phyloP scores from a whole-genome alignment of 257 asterid species.

The Nicotiana sylvestris region DNA sequence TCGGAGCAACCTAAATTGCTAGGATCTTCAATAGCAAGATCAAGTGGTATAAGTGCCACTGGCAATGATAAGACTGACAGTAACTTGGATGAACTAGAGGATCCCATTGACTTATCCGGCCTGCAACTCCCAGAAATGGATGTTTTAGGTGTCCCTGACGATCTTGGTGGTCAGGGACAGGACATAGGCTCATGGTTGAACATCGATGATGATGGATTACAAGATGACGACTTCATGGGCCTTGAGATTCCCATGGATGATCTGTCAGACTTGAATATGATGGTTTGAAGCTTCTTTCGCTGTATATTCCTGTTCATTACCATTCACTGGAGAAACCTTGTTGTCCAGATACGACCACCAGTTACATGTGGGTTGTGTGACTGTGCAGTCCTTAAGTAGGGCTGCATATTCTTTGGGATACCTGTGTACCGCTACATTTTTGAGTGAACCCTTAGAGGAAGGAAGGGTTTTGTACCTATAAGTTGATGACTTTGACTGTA shows the following conservation, averaged over 20 bases:
- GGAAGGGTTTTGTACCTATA: constrained; percentile 36
- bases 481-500: constrained; percentile 60
- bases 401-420: constrained; percentile 53
- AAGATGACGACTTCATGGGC: constrained; percentile 71
- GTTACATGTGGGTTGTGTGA: constrained; percentile 42
- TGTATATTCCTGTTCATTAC: constrained; percentile 50
- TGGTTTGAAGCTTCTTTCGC: constrained; percentile 55
- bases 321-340: constrained; percentile 29
- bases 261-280: constrained; percentile 72
- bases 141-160: constrained; percentile 57
- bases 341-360: constrained; percentile 33
- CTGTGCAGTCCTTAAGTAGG: constrained; percentile 33
- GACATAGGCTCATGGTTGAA: constrained; percentile 89
- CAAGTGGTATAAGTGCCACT: constrained; percentile 45
- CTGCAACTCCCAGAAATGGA: constrained; percentile 87
- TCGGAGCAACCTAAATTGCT: constrained; percentile 51
- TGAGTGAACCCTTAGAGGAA: constrained; percentile 33
- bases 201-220: constrained; percentile 67
- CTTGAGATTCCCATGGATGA: constrained; percentile 92
- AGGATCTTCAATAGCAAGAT: constrained; percentile 36
- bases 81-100: constrained; percentile 64
- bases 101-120: constrained; percentile 84
- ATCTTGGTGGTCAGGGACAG: constrained; percentile 77
- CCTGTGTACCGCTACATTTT: constrained; percentile 44
- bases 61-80: constrained; percentile 37